Evolutionary conservation across 2,329 filamentous ascomycete species (phyloP), one percentile per base, ranked within the genome.

Genomic region (Neonectria hederae): DNA sequence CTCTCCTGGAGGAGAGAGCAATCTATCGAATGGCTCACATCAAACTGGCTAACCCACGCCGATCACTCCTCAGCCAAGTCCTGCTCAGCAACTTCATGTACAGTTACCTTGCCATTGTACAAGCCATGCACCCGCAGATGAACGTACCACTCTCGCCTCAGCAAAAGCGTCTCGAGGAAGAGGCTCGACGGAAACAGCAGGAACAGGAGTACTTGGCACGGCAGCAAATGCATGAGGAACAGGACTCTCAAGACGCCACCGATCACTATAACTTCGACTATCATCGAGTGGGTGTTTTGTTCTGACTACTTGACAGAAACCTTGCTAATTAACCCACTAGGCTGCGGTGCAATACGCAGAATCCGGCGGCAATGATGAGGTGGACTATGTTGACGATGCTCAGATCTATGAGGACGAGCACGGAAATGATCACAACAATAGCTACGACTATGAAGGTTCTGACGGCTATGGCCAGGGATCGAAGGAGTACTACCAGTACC

Each of bases 81-180:
- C 84, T 99, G 63, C 87, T 99, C 70, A 97, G 94, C 80, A 99
- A 99, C 78, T 99, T 99, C 80, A 99, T 99, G 96, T 99, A 99
- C 82, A 96, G 94, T 62, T 99, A 99, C 78, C 87, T 99, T 69
- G 96, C 96, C 66, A 99, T 98, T 79, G 96, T 99, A 49, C 96
- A 99, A 80, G 94, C 97, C 74, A 97, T 97, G 93, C 96, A 99
- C 78, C 96, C 96, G 46, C 93, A 97, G 75, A 92, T 97, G 81
- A 92, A 97, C 74, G 90, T 97, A 46, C 93, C 93, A n/a, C 87
- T 92, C 38, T 94, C 92, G 17, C 89, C 92, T 38, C 93, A 94
- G 72, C 90, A 91, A 76, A 88, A 87, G 74, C 83, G 84, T 56
- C 78, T 87, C 56, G 86, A 89, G 65, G 85, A 88, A 59, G 85